Evolutionary conservation across 1,139 yeast species (phyloP).

Genomic region (Yamadazyma jaroonii): DNA sequence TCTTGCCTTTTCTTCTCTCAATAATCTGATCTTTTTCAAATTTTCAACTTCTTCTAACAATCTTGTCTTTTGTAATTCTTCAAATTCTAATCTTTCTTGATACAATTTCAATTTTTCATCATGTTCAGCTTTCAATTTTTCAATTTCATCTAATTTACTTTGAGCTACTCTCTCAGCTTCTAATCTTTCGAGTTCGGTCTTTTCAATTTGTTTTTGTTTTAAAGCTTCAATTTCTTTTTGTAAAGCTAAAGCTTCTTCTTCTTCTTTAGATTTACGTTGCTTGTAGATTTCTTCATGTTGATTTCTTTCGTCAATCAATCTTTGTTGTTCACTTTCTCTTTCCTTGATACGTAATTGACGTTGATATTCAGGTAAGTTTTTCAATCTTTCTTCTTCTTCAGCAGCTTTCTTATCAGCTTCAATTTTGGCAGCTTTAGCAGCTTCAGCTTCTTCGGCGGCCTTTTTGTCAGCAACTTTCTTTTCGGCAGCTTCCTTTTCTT

Average conservation of each 20-base stretch:
- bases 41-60: conserved; percentile 38
- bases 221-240: conserved; percentile 32
- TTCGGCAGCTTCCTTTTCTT: conserved; percentile 19
- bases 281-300: conserved; percentile 26
- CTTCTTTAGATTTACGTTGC: conserved; percentile 26
- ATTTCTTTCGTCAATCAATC: conserved; percentile 24
- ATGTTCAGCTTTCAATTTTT: conserved; percentile 34
- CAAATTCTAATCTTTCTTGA: conserved; percentile 32
- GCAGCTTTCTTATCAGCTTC: conserved; percentile 21
- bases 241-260: conserved; percentile 23
- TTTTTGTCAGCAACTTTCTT: conserved; percentile 14
- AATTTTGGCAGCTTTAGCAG: conserved; percentile 15
- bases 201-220: conserved; percentile 21
- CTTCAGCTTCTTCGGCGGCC: conserved; percentile 15
- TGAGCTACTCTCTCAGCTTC: conserved; percentile 35
- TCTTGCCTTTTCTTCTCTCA: conserved; percentile 38
- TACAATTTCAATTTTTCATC: conserved; percentile 28
- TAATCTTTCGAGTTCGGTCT: conserved; percentile 25
- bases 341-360: conserved; percentile 23
- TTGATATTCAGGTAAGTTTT: conserved; percentile 26
- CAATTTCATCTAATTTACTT: conserved; percentile 31
- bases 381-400: conserved; percentile 19
- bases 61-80: conserved; percentile 35
- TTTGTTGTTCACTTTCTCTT: conserved; percentile 27
- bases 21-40: conserved; percentile 35